These are phyloP conservation scores for Gryganskiella cystojenkinii DNA, from an alignment of 192 early-diverging fungal species.

Conservation along the genomic window DNA sequence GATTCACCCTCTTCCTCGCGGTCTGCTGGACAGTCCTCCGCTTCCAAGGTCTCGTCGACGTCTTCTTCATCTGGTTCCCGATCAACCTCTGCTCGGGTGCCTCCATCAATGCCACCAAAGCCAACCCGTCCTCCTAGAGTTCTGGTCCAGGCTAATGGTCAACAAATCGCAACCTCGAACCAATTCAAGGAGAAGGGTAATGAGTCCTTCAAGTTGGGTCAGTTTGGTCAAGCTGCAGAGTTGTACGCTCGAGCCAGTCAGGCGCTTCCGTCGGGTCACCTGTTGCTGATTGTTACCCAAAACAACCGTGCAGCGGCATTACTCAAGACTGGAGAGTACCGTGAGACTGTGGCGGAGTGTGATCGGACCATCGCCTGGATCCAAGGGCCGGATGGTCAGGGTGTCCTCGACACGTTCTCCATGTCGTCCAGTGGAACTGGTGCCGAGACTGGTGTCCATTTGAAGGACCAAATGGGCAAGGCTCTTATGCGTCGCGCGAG, in stretches of 20 bases:
- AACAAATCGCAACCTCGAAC: conserved; percentile 53
- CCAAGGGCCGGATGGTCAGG: conserved; percentile 44
- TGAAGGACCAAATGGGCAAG: conserved; percentile 77
- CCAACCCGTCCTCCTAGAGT: conserved; percentile 40
- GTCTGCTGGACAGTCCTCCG: too few relatives aligned
- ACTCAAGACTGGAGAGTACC: conserved; percentile 87
- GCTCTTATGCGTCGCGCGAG: conserved; percentile 78
- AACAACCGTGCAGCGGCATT: conserved; percentile 89
- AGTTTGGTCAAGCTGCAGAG: conserved; percentile 83
- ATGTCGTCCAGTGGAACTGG: too few relatives aligned
- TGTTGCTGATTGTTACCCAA: conserved; percentile 69
- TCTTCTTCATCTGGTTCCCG: conserved; percentile 6
- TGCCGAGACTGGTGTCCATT: conserved; percentile 38
- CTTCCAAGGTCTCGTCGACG: neutral
- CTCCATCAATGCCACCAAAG: conserved; percentile 43
- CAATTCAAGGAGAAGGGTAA: conserved; percentile 75
- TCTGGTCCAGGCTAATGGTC: conserved; percentile 54
- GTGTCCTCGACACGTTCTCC: conserved; percentile 24
- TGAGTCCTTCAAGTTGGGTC: conserved; percentile 87
- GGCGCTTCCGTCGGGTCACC: conserved; percentile 70
- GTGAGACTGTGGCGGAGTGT: conserved; percentile 77
- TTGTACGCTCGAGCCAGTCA: conserved; percentile 66
- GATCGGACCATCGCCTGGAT: conserved; percentile 49
- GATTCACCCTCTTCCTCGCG: conserved; percentile 8
- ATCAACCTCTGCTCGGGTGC: conserved; percentile 1